Evolutionary conservation across 768 basidiomycete species (phyloP), one percentile per base, ranked within the genome.

Genomic region (Suillus tomentosus): DNA sequence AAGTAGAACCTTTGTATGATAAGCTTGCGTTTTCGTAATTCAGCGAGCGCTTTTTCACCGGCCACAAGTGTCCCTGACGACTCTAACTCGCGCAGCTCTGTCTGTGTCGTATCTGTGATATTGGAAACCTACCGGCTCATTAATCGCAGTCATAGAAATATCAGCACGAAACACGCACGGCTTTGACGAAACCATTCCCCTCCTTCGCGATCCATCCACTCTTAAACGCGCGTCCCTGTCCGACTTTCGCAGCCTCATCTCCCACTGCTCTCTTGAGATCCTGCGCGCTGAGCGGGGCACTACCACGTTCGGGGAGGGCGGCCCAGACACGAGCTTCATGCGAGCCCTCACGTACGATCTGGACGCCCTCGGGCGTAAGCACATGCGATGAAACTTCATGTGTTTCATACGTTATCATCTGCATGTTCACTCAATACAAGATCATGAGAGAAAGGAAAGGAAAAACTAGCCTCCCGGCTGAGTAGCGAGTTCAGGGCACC

Each of bases 301-400:
- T 91, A 3, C 92, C 94, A 66, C 87, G 90, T 5, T 71, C 67
- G 8, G 93, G 92, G 5, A 96, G 81, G 24, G 86, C 93, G 56
- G 84, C 80, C 96, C 96, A 99, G 40, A 99, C 94, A 63, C 93
- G 88, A 55, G 91, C 94, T 80, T 99, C 97, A 76, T 98, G 95
- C 15, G 96, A 98, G 43, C 97, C 97, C 47, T 89, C 78, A 47
- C 82, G 76, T 27, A 87, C 86, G 68, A 98, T 92, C 69, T 89
- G 87, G 24, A 79, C 72, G 24, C 97, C 97, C 80, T 99, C 97
- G 1, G 85, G 76, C 15, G 94, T 95, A 50, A 94, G 84, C 8
- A 79, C 80, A 80, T 95, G 88, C 14, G 87, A 83, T 6, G 87
- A 79, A 5, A 87, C 81, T 73, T 96, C 94, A 70, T 94, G 88